These are phyloP conservation scores for Conoideocrella luteorostrata DNA, from an alignment of 2,329 filamentous ascomycete genomes.

Conservation along the genomic window DNA sequence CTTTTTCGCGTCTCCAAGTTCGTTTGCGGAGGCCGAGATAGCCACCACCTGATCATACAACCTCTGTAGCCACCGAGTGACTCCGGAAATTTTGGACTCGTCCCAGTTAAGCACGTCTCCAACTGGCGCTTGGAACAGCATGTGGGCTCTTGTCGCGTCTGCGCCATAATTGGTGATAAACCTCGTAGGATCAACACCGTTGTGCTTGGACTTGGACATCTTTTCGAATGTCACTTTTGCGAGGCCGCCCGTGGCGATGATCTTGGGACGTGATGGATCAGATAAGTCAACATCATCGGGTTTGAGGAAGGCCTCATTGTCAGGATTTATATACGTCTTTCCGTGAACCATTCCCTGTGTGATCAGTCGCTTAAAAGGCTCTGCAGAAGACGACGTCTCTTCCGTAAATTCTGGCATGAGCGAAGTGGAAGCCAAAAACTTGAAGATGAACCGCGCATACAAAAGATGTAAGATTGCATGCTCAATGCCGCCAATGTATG, in stretches of 20 bases:
- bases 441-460: conserved; percentile 86
- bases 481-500: conserved; percentile 87
- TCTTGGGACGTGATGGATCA: conserved; percentile 47
- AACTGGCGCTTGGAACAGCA: conserved; percentile 83
- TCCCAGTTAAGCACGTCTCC: conserved; percentile 85
- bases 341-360: conserved; percentile 94
- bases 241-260: conserved; percentile 52
- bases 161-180: conserved; percentile 72
- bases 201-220: conserved; percentile 94
- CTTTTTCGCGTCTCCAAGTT: conserved; percentile 17
- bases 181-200: conserved; percentile 74
- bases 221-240: conserved; percentile 72
- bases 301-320: conserved; percentile 68
- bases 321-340: conserved; percentile 70
- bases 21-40: conserved; percentile 13
- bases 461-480: conserved; percentile 86
- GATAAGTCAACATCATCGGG: conserved; percentile 66
- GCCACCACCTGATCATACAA: conserved; percentile 51
- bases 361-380: conserved; percentile 77
- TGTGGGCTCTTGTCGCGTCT: conserved; percentile 77
- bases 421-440: conserved; percentile 61
- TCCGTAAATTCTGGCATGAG: conserved; percentile 36
- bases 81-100: conserved; percentile 70
- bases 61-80: conserved; percentile 72
- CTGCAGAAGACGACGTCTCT: conserved; percentile 37